Evolutionary conservation across 2,329 filamentous ascomycete genomes (phyloP), one percentile per base, ranked within the genome.

Genomic region (Aspergillus pseudoglaucus): DNA sequence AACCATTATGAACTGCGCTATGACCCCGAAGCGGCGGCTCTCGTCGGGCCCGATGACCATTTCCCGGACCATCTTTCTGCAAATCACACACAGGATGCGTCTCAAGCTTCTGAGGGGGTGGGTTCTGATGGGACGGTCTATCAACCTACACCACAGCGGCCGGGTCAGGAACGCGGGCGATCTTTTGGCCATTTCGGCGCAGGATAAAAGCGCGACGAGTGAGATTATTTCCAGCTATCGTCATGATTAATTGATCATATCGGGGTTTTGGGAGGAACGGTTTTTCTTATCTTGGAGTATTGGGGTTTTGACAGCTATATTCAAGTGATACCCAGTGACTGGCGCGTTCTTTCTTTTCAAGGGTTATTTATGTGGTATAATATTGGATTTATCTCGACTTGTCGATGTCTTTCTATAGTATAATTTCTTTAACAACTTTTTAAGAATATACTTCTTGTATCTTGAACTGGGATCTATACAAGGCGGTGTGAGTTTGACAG

Each of bases 1-100:
- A 52, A 53, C 8, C 53, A 61, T 18, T 64, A 67, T 43, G 59
- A 61, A 22, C 49, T 70, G 23, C 64, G 63, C 4, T 70, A 70
- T 50, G 66, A 70, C 40, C 67, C 67, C 1, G 67, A 70, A 44
- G 53, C 67, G 3, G 67, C 67, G 14, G 67, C 66, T 2, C 57
- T 70, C 32, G 52, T 70, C n/a, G 58, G 61, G 7, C 58, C 62
- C 41, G 63, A 58, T 46, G 53, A 51, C 44, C 8, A 44, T 23
- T 41, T 42, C 6, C 38, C 46, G 12, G 46, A 48, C 22, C 48
- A 37, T 18, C 30, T 32, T 9, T 27, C 20, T 42, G 33, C 45
- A 47, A 18, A 45, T 20, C 15, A 12, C 18, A 17, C 10, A 17
- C 25, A 18, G 17, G 12, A 44, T 20, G 25, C 12, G 4, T 27